phyloP scores from a whole-genome alignment of 192 early-diverging fungal genomes.

The Coemansia sp. region DNA sequence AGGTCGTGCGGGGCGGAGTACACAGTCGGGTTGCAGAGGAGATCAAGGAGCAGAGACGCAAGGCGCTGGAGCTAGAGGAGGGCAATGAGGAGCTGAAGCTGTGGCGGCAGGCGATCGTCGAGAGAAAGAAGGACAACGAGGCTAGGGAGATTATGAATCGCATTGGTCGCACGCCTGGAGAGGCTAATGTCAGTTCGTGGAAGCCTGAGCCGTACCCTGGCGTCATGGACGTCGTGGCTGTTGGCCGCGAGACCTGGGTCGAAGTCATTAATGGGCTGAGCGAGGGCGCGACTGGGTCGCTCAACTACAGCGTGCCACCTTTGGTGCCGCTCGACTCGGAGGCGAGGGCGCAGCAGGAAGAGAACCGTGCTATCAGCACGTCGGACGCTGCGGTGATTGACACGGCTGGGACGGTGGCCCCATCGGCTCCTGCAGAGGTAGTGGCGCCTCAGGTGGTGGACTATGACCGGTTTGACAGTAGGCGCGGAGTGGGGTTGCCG shows the following conservation, averaged over 20 bases:
- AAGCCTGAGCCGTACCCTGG: conserved; percentile 51
- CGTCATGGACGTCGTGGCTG: conserved; percentile 51
- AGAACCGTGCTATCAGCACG: conserved; percentile 23
- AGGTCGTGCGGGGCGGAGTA: conserved; percentile 46
- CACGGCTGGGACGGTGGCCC: conserved; percentile 17
- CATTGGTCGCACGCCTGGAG: conserved; percentile 27
- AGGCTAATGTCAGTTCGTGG: conserved; percentile 30
- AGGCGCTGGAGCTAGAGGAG: conserved; percentile 33
- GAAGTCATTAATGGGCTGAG: conserved; percentile 54
- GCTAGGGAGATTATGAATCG: conserved; percentile 28
- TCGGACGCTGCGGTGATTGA: conserved; percentile 27
- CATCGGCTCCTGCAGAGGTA: background rate
- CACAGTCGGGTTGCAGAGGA: conserved; percentile 45
- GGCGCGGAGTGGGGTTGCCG: conserved; percentile 28
- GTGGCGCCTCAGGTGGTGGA: conserved; percentile 22
- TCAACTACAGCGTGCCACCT: conserved; percentile 37
- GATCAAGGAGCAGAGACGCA: conserved; percentile 52
- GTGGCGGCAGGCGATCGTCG: conserved; percentile 48
- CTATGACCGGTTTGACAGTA: conserved; percentile 49
- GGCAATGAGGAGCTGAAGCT: conserved; percentile 44
- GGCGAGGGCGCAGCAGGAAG: conserved; percentile 19
- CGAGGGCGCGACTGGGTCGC: conserved; percentile 49
- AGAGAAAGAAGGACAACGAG: conserved; percentile 45
- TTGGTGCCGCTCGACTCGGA: conserved; percentile 39
- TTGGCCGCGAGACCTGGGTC: conserved; percentile 55